Conservation (phyloP, 306 rosid species). For the Malus asiatica region DNA sequence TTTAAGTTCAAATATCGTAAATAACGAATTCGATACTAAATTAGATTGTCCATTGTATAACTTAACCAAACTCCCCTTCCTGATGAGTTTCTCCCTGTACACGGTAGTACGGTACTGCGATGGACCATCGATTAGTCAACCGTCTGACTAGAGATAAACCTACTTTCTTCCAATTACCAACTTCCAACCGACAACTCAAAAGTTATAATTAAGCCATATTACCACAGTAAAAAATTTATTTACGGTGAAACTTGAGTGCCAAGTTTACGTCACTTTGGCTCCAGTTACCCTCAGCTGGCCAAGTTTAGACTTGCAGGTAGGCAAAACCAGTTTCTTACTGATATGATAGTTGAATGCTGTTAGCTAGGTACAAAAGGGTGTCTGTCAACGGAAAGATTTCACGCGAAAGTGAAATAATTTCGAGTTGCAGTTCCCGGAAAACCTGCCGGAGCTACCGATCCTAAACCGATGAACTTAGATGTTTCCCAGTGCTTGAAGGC, state of each 20-base stretch:
- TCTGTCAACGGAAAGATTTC: background rate
- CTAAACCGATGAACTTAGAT: background rate
- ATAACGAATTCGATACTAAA: too few relatives aligned
- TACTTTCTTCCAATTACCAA: background rate
- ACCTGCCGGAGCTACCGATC: background rate
- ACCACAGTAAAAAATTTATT: background rate
- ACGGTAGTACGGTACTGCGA: background rate
- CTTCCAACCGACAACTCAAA: background rate
- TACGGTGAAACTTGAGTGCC: background rate
- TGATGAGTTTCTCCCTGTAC: background rate
- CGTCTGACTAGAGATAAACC: background rate
- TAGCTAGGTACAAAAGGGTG: too few relatives aligned
- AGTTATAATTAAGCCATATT: background rate
- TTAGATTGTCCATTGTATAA: too few relatives aligned
- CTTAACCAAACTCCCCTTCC: fast-evolving
- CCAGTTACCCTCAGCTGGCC: background rate
- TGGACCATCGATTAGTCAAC: background rate
- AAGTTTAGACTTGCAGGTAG: background rate
- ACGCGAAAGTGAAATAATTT: too few relatives aligned
- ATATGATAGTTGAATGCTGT: background rate
- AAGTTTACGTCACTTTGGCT: background rate
- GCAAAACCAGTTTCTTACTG: background rate
- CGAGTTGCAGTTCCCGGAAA: background rate
- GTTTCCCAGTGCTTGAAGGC: background rate
- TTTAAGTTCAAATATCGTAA: too few relatives aligned